Evolutionary conservation across 1,284 basidiomycete genomes (phyloP), one percentile per base, ranked within the genome.

Genomic region (Cutaneotrichosporon arboriforme): DNA sequence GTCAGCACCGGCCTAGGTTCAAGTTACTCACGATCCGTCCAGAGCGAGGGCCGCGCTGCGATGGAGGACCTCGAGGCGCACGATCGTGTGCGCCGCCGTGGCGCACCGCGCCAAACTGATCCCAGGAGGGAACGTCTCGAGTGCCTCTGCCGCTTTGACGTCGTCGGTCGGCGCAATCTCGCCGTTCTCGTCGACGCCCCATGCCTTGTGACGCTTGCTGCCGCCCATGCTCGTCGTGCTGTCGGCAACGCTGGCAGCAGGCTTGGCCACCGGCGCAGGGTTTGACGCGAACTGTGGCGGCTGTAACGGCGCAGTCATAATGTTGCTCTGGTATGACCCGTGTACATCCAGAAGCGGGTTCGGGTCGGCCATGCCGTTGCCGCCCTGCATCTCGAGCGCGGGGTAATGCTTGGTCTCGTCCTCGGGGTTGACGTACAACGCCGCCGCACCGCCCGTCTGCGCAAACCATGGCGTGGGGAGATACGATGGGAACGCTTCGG

Each of bases 41-140:
- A 74, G 54, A 8, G 74, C 73, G 22, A 76, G 68, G 4, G 67
- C 63, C 1, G 75, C 74, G 34, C 63, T 64, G 51, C 73, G 67
- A 59, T 77, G 75, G 18, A 76, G 55, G 2, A 75, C 68, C 49
- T 76, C 74, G 22, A 76, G 55, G 18, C 74, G 59, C 8, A 77
- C 71, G 40, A 77, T 70, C 2, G 73, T 69, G 51, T 76, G 74
- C 9, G 74, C 75, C 4, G 75, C 75, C 1, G 71, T 70, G 2
- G 73, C 69, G 42, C 70, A 73, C 17, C 74, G 62, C 13, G 68
- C 71, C 2, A 77, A 64, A 51, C 64, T 67, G 39, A 76, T 64
- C 23, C 75, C 75, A 5, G 75, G 74, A 7, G 75, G 74, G 65
- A 77, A 76, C 14, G 66, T 62, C 0, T 44, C 50, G 9, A 53